These are phyloP conservation scores for Anastatica hierochuntica DNA, from an alignment of 345 rosid genomes.

Conservation along the genomic window DNA sequence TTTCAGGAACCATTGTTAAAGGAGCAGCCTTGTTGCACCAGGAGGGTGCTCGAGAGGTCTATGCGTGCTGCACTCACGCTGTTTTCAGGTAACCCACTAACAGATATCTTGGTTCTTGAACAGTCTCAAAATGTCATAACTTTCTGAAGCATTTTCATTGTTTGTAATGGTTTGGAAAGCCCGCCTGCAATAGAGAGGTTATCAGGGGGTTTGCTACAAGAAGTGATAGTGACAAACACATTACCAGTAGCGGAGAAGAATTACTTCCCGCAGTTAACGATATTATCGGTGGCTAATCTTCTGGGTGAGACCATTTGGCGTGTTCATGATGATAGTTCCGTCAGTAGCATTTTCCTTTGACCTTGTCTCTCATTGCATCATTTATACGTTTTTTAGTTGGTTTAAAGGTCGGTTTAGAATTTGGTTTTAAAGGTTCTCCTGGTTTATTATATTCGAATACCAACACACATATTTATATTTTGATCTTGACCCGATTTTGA, in stretches of 20 bases:
- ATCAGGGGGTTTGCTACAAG: constrained; percentile 70
- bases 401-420: not conserved
- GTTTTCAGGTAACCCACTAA: constrained; percentile 63
- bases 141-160: constrained; percentile 1
- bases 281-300: constrained; percentile 71
- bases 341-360: constrained; percentile 58
- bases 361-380: not conserved
- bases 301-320: constrained; percentile 88
- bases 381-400: constrained; percentile 4
- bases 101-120: not conserved
- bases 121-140: not conserved
- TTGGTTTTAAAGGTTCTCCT: not conserved
- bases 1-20: constrained; percentile 77
- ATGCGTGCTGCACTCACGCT: constrained; percentile 92
- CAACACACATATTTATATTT: too few species aligned
- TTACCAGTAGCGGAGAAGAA: constrained; percentile 61
- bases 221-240: constrained; percentile 72
- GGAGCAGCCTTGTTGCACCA: constrained; percentile 93
- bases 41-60: constrained; percentile 97
- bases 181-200: constrained; percentile 78
- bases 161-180: constrained; percentile 31
- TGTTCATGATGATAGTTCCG: constrained; percentile 76
- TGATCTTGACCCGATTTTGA: constrained; percentile 3
- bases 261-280: constrained; percentile 68
- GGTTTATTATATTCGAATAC: not conserved